Conservation (phyloP, 768 basidiomycete genomes). For the Piloderma croceum region DNA sequence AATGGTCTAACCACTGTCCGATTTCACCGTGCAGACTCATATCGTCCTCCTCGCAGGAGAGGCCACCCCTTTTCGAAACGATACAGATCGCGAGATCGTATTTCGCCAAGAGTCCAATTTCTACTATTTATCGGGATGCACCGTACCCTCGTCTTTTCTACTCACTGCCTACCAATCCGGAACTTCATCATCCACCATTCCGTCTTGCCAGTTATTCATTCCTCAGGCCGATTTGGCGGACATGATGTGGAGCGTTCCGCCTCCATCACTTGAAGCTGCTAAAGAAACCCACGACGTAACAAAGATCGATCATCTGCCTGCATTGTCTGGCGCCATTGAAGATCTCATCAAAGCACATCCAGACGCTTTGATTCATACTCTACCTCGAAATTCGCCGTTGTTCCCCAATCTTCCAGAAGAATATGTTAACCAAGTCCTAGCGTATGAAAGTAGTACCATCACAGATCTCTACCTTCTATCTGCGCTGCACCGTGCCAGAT, state of each 20-base stretch:
- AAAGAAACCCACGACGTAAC: conserved; percentile 53
- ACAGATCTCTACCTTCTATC: conserved; percentile 63
- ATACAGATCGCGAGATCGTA: conserved; percentile 77
- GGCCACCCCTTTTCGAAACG: conserved; percentile 59
- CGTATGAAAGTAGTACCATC: conserved; percentile 30
- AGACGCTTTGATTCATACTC: conserved; percentile 58
- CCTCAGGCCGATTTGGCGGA: conserved; percentile 68
- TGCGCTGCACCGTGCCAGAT: conserved; percentile 75
- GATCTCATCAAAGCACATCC: conserved; percentile 44
- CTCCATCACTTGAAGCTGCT: conserved; percentile 58
- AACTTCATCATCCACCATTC: conserved; percentile 35
- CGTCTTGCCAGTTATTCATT: conserved; percentile 65
- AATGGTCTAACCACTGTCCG: conserved; percentile 2
- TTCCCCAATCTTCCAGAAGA: conserved; percentile 47
- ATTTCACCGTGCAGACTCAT: conserved; percentile 47
- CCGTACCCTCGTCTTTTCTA: conserved; percentile 64
- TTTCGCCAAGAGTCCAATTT: conserved; percentile 85
- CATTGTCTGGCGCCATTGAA: conserved; percentile 42
- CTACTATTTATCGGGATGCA: conserved; percentile 79
- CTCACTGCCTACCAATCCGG: conserved; percentile 53
- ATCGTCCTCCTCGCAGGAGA: conserved; percentile 64
- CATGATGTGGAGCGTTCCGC: conserved; percentile 86
- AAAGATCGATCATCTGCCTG: conserved; percentile 43
- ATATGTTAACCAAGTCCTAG: conserved; percentile 34
- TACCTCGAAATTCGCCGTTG: conserved; percentile 46